These are phyloP conservation scores for Colletotrichum cereale DNA, from an alignment of 2,329 filamentous ascomycete genomes.

Conservation along the genomic window DNA sequence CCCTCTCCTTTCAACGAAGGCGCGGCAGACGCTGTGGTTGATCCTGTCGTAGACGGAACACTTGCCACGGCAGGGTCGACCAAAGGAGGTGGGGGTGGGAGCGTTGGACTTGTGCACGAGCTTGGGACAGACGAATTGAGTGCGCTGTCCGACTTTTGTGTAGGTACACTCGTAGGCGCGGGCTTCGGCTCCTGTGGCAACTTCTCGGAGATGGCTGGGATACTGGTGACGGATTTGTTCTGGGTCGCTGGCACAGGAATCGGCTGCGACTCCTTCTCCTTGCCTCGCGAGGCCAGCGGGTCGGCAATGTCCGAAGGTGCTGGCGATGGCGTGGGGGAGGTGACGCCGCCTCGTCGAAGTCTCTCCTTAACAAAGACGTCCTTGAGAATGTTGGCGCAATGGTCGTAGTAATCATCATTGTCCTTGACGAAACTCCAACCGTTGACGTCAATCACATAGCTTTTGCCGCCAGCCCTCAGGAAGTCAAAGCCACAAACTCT, in stretches of 20 bases:
- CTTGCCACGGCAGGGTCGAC: constrained; percentile 42
- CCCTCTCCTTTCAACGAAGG: constrained; percentile 52
- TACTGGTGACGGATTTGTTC: constrained; percentile 32
- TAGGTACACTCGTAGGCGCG: constrained; percentile 42
- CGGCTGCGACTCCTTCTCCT: constrained; percentile 54
- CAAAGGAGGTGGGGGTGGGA: constrained; percentile 49
- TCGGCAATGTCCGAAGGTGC: constrained; percentile 56
- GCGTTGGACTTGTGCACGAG: constrained; percentile 51
- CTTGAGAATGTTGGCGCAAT: constrained; percentile 85
- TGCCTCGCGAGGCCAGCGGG: constrained; percentile 50
- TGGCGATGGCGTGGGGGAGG: constrained; percentile 65
- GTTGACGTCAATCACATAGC: constrained; percentile 98
- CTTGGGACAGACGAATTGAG: constrained; percentile 52
- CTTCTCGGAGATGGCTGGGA: constrained; percentile 31
- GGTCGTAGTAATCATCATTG: constrained; percentile 98
- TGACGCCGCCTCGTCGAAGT: constrained; percentile 71
- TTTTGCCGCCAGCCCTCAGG: constrained; percentile 86
- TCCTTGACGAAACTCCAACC: constrained; percentile 99
- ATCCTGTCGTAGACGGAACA: constrained; percentile 54
- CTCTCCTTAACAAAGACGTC: constrained; percentile 90
- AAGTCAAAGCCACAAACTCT: constrained; percentile 96
- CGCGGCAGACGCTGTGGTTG: constrained; percentile 52
- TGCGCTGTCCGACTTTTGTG: constrained; percentile 50
- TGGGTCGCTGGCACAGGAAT: constrained; percentile 27
- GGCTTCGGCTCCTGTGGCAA: constrained; percentile 37